Evolutionary conservation across 1,139 yeast genomes (phyloP), one percentile per base, ranked within the genome.

Genomic region (Debaryomyces nepalensis): DNA sequence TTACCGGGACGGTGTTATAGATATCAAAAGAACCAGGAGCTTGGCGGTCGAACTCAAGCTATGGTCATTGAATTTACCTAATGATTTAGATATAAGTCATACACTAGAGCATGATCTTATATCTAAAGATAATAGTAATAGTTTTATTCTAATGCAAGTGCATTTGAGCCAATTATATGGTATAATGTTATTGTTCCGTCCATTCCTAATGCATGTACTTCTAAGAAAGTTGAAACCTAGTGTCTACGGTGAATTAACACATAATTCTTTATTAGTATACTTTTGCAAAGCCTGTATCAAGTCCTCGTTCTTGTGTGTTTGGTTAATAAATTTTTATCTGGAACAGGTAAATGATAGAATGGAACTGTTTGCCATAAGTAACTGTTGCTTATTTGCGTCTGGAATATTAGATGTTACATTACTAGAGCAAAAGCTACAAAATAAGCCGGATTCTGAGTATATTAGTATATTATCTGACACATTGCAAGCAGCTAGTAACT

Each of bases 151-250:
- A 3, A 54, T 70, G 15, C 56, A 68, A 10, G 55, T 70, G 3
- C 77, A 75, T 53, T 55, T 73, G 18, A 58, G 66, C 7, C 70
- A 73, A 43, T 55, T 75, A 26, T 64, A 65, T 52, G 70, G 74
- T 1, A 65, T 74, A 16, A 63, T 74, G 48, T 53, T 75, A 20
- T 55, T 76, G 15, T 61, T 77, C 24, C 61, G 79, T 16, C 80
- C 81, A 8, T 73, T 75, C 46, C 71, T 73, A 53, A 66, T 73
- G 54, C 69, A 66, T 41, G 52, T 59, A 23, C 37, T 40, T 30
- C 30, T 12, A 12, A 12, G 31, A 16, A 41, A 38, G 38, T 11
- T 50, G 39, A 37, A 44, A 41, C 44, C 39, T 27, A 15, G 44
- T 50, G 15, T 48, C 18, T 41, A 39, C 5, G 46, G 44, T 34